phyloP scores from a whole-genome alignment of 352 stramenopile genomes.

The Phytopythium aichiense region DNA sequence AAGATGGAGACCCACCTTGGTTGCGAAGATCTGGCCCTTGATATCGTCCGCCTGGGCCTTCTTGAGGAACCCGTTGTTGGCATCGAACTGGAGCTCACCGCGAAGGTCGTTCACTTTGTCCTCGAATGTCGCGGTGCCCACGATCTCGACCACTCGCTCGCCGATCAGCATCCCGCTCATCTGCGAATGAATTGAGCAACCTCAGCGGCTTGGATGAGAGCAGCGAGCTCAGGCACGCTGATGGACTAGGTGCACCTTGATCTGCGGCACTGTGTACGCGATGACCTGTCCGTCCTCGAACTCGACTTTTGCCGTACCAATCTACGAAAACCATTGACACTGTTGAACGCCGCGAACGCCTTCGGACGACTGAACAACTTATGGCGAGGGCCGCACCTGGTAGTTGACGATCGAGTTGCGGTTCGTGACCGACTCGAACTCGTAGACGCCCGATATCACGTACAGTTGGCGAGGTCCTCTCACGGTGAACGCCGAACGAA shows the following conservation, averaged over 20 bases:
- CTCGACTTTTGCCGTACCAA: slow-evolving; percentile 30
- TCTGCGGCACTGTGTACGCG: slow-evolving; percentile 67
- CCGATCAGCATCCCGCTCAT: slow-evolving; percentile 72
- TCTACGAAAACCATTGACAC: neutral
- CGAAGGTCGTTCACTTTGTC: slow-evolving; percentile 37
- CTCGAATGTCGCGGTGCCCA: slow-evolving; percentile 45
- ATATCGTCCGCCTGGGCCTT: slow-evolving; percentile 65
- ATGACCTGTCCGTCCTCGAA: slow-evolving; percentile 55
- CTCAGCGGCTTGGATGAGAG: neutral
- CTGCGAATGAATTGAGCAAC: slow-evolving; percentile 8
- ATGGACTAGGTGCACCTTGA: slow-evolving; percentile 32
- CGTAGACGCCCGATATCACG: slow-evolving; percentile 49
- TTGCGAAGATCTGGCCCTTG: slow-evolving; percentile 57
- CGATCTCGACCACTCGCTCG: slow-evolving; percentile 67
- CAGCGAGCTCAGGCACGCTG: neutral
- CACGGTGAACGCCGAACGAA: slow-evolving; percentile 58
- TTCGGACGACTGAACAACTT: neutral
- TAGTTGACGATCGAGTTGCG: slow-evolving; percentile 69
- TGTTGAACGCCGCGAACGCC: no score
- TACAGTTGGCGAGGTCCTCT: slow-evolving; percentile 45
- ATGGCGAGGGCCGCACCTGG: slow-evolving; percentile 18
- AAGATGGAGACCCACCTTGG: slow-evolving; percentile 22
- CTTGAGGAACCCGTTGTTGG: slow-evolving; percentile 63
- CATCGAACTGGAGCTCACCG: slow-evolving; percentile 56
- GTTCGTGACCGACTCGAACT: slow-evolving; percentile 68